Evolutionary conservation across 179 eudicot genomes (phyloP).

Genomic region (Spergularia azorica): DNA sequence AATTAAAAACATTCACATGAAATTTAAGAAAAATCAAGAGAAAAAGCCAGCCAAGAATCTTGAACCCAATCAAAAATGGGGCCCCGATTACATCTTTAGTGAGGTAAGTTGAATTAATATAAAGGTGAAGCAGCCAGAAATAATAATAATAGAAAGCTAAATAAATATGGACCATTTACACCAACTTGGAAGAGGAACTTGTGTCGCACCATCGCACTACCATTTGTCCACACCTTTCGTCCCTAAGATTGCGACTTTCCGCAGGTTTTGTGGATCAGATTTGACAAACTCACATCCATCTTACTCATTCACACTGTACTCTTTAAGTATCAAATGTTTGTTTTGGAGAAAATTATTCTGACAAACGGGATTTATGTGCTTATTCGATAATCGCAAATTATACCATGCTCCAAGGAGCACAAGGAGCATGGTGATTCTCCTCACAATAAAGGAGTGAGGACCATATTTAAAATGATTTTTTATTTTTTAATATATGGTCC

Average conservation of each 20-base stretch:
- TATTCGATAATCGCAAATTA: too few relatives aligned
- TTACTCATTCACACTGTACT: too few relatives aligned
- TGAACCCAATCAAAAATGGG: slow-evolving; percentile 23
- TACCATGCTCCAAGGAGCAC: too few relatives aligned
- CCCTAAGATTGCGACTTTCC: neutral
- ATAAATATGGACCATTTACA: slow-evolving; percentile 20
- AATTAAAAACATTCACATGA: neutral
- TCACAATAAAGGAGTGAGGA: too few relatives aligned
- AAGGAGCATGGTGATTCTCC: too few relatives aligned
- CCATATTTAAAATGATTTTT: too few relatives aligned
- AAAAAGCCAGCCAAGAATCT: slow-evolving; percentile 17
- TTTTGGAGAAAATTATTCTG: too few relatives aligned
- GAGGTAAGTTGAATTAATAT: neutral
- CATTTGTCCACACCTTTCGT: neutral
- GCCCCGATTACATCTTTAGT: slow-evolving; percentile 4
- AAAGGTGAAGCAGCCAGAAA: neutral
- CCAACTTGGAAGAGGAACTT: slow-evolving; percentile 19
- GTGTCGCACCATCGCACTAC: slow-evolving; percentile 6
- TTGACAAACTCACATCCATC: neutral
- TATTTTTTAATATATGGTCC: too few relatives aligned
- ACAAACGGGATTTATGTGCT: too few relatives aligned
- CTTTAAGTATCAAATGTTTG: too few relatives aligned
- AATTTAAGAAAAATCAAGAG: neutral
- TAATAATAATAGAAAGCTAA: neutral
- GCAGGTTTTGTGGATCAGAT: slow-evolving; percentile 17